Conservation (phyloP, 441 rosid species). For the Erysimum cheiri region DNA sequence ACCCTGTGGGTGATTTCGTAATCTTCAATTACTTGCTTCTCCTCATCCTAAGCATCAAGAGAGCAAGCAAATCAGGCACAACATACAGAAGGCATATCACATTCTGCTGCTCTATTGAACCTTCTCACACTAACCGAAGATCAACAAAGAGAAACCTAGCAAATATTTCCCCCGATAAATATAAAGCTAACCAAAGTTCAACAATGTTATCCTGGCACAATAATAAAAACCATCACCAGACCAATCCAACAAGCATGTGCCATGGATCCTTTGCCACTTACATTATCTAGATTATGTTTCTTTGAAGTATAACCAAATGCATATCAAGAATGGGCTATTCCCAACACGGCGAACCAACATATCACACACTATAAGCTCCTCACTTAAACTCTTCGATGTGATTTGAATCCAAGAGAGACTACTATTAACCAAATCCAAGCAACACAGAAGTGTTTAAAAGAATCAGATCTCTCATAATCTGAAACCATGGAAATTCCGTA, state of each 20-base stretch:
- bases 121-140: neutral
- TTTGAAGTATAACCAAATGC: neutral
- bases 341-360: slow-evolving; percentile 8
- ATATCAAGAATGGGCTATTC: neutral
- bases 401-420: slow-evolving; percentile 11
- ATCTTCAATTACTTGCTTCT: slow-evolving; percentile 51
- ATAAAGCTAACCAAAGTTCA: neutral
- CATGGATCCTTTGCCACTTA: neutral
- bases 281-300: neutral
- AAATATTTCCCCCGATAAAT: too few species aligned
- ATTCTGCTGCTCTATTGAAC: neutral
- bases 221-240: slow-evolving; percentile 8
- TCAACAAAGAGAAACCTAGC: too few species aligned
- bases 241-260: slow-evolving; percentile 6
- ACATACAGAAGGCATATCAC: neutral
- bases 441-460: slow-evolving; percentile 13
- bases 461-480: slow-evolving; percentile 33
- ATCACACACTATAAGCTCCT: neutral
- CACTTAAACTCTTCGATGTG: neutral
- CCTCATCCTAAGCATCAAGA: slow-evolving; percentile 62
- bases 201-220: neutral
- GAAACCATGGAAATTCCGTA: neutral
- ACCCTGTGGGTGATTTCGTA: slow-evolving; percentile 89
- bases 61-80: slow-evolving; percentile 23
- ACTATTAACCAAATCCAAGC: slow-evolving; percentile 1